Evolutionary conservation across 2,329 filamentous ascomycete genomes (phyloP), one percentile per base, ranked within the genome.

Genomic region (Trichoderma afroharzianum): DNA sequence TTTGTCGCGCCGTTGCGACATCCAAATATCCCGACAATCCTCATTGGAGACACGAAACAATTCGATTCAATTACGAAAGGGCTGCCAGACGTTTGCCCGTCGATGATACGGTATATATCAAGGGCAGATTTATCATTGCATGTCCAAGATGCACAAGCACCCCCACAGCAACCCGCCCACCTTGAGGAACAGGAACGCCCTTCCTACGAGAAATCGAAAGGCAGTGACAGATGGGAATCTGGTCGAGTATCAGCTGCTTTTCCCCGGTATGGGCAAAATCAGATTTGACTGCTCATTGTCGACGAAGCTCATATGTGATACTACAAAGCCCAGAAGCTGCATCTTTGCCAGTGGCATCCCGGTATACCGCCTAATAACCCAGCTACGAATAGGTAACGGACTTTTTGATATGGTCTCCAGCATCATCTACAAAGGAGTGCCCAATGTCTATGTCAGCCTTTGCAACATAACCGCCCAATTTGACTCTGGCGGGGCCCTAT

Each of bases 381-480:
- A 78, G 8, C 47, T 76, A 1, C 77, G 77, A 0, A 77, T 76
- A 73, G 73, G 73, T 14, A 6, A 24, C 3, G 28, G 28, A 0
- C 39, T 64, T 3, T 58, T 21, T 8, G 18, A 58, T 1, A 30
- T 30, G 8, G 18, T n/a, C 15, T 32, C 26, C 14, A 11, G 8
- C 26, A 30, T 58, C 55, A 32, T 58, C 55, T 58, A 58, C 18
- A 11, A 11, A 8, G 55, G 15, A 4, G 26, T 58, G 1, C 4
- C 55, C 4, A 9, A 9, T n/a, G 55, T 32, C 15, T 58, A 58
- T n/a, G 28, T 15, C 26, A n/a, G 55, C 8, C 4, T 7, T 26
- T 58, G 55, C 55, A n/a, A 12, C 4, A 30, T 21, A 2, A 58
- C 8, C 28, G 28, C 2, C 21, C 12, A 1, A 9, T n/a, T 28